Evolutionary conservation across 805 yeast genomes (phyloP), one percentile per base, ranked within the genome.

Genomic region (Lipomyces japonicus): DNA sequence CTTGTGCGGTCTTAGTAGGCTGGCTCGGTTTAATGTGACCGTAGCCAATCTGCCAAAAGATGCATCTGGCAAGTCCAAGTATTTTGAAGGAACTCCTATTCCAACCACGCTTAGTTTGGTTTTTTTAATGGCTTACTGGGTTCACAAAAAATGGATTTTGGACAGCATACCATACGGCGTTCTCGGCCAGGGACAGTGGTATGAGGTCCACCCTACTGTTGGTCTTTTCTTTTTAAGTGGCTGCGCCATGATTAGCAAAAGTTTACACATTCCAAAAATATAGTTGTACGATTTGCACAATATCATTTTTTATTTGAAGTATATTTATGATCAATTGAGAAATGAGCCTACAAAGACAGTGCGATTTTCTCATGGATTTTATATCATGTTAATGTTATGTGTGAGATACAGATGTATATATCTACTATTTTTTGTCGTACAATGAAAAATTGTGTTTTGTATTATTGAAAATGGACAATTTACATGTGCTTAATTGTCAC

Each of bases 31-130:
- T 71, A 93, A 93, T 63, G 95, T 93, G 46, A 87, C 97, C 1
- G 95, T 93, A 4, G 84, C 90, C 42, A 86, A 87, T 54, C 78
- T 93, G 50, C 97, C 98, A 44, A 91, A 91, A 70, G 97, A 90
- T 67, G 49, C 44, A 38, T 68, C 76, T 18, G 98, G 98, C 18
- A 90, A 90, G 71, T 79, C 93, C 30, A 82, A 85, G 65, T 91
- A 81, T 71, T 93, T 93, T 68, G 98, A 93, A 72, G 98, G 98
- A 2, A 78, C 93, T 46, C 98, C 98, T 9, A 89, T 93, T 59
- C 98, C 98, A 48, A 81, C 95, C 1, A 82, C 95, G 34, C 73
- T 93, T 59, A 71, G 77, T 43, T 75, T 91, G 66, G 96, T 93
- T 16, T 72, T 72, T 1, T 64, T 80, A 32, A 83, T 91, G 88